Percentiles rank a stretch among this genome's conserved stretches.
Conservation (phyloP, 2,329 filamentous ascomycete genomes). For the Sporothrix curviconia region DNA sequence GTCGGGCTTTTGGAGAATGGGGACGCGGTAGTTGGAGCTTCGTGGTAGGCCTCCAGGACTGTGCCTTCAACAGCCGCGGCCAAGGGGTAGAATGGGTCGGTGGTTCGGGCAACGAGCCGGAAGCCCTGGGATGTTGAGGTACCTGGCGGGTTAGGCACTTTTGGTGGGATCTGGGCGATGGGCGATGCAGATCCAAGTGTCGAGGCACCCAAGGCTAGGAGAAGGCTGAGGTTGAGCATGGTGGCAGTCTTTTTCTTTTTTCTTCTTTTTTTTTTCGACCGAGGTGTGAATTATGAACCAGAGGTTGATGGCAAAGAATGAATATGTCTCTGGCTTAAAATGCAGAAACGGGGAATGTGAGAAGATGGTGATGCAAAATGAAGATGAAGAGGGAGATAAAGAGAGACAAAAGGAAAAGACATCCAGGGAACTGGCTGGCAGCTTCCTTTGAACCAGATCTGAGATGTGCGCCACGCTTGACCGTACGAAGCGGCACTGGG, state of each 20-base stretch:
- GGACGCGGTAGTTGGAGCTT: slow-evolving; percentile 35
- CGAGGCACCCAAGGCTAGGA: background rate
- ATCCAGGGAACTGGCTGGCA: background rate
- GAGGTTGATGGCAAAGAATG: too few relatives aligned
- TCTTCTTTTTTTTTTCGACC: too few relatives aligned
- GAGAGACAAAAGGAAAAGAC: background rate
- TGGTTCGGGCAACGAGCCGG: background rate
- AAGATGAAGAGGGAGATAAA: background rate
- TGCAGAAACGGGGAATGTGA: too few relatives aligned
- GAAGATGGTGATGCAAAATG: background rate
- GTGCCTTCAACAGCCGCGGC: background rate
- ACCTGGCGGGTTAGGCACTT: background rate
- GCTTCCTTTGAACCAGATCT: background rate
- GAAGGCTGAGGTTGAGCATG: background rate
- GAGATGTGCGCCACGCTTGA: too few relatives aligned
- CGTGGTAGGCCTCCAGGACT: slow-evolving; percentile 29
- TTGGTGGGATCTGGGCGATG: background rate
- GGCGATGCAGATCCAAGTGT: background rate
- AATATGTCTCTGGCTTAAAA: too few relatives aligned
- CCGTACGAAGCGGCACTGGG: too few relatives aligned
- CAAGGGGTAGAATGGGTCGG: slow-evolving; percentile 1
- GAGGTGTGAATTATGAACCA: background rate
- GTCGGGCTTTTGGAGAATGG: slow-evolving; percentile 27
- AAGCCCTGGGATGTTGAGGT: slow-evolving; percentile 14
- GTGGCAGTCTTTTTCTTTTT: too few relatives aligned